These are phyloP conservation scores for Periconia sp. DNA, from an alignment of 2,329 filamentous ascomycete genomes.

Conservation along the genomic window DNA sequence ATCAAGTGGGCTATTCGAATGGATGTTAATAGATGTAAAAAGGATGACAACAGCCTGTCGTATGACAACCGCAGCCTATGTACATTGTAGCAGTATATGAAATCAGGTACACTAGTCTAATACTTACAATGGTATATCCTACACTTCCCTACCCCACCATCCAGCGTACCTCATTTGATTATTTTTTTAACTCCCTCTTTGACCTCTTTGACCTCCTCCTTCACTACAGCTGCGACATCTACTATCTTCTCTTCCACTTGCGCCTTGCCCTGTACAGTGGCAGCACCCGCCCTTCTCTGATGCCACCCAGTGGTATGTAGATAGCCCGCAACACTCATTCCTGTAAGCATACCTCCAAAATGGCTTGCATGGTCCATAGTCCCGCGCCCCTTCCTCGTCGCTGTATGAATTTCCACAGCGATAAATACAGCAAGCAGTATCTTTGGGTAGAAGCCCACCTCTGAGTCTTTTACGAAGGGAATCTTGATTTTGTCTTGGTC, in stretches of 20 bases:
- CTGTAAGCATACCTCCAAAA: slow-evolving; percentile 41
- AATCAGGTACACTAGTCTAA: too few species aligned
- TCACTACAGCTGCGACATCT: slow-evolving; percentile 30
- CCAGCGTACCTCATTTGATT: slow-evolving; percentile 3
- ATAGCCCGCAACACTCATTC: slow-evolving; percentile 31
- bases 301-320: slow-evolving; percentile 32
- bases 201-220: slow-evolving; percentile 34
- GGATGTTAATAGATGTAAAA: too few species aligned
- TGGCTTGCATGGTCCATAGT: slow-evolving; percentile 45
- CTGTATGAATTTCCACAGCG: slow-evolving; percentile 26
- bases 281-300: slow-evolving; percentile 16
- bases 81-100: too few species aligned
- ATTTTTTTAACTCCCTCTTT: slow-evolving; percentile 45
- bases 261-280: slow-evolving; percentile 16
- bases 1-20: too few species aligned
- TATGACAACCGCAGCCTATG: too few species aligned
- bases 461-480: slow-evolving; percentile 34
- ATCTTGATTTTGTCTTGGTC: slow-evolving; percentile 38
- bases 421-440: slow-evolving; percentile 36
- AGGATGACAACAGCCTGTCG: too few species aligned
- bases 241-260: slow-evolving; percentile 24
- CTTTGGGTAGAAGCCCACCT: slow-evolving; percentile 38
- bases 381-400: slow-evolving; percentile 12
- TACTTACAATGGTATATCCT: too few species aligned
- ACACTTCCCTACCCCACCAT: too few species aligned